phyloP scores from a whole-genome alignment of 192 early-diverging fungal species.

The Rhizophagus sp. region DNA sequence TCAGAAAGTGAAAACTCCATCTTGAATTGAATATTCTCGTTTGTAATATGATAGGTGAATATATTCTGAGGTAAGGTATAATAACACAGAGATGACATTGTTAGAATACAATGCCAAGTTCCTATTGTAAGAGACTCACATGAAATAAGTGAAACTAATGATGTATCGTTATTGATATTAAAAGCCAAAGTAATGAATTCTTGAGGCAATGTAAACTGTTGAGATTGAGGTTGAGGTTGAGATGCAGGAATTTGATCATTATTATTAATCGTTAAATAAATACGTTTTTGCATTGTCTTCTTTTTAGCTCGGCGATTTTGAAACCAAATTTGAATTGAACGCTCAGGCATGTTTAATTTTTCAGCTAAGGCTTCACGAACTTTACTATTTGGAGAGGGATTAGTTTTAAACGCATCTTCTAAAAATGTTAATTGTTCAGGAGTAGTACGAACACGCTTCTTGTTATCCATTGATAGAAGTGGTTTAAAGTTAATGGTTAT shows the following conservation, averaged over 20 bases:
- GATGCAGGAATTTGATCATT: too few relatives aligned
- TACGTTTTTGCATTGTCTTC: constrained; percentile 61
- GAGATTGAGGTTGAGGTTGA: constrained; percentile 5
- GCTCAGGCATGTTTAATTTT: constrained; percentile 66
- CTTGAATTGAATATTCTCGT: constrained; percentile 55
- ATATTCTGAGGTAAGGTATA: constrained; percentile 48
- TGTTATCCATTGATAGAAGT: constrained; percentile 47
- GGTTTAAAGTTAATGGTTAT: constrained; percentile 36
- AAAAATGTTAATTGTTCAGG: constrained; percentile 62
- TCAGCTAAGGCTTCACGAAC: constrained; percentile 67
- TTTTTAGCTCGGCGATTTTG: constrained; percentile 80
- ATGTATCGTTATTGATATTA: constrained; percentile 37
- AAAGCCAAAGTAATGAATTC: constrained; percentile 36
- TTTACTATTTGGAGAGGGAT: constrained; percentile 68
- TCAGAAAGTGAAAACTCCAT: constrained; percentile 58
- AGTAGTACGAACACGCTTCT: constrained; percentile 66
- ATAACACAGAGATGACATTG: constrained; percentile 49
- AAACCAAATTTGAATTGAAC: constrained; percentile 83
- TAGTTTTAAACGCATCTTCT: constrained; percentile 67
- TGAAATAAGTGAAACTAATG: constrained; percentile 43
- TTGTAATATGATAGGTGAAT: constrained; percentile 60
- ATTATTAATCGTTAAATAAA: constrained; percentile 38
- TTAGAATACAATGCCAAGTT: constrained; percentile 63
- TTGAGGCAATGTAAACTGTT: constrained; percentile 35
- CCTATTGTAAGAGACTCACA: constrained; percentile 59